phyloP scores from a whole-genome alignment of 805 yeast genomes.

The Wickerhamiella bombiphila region DNA sequence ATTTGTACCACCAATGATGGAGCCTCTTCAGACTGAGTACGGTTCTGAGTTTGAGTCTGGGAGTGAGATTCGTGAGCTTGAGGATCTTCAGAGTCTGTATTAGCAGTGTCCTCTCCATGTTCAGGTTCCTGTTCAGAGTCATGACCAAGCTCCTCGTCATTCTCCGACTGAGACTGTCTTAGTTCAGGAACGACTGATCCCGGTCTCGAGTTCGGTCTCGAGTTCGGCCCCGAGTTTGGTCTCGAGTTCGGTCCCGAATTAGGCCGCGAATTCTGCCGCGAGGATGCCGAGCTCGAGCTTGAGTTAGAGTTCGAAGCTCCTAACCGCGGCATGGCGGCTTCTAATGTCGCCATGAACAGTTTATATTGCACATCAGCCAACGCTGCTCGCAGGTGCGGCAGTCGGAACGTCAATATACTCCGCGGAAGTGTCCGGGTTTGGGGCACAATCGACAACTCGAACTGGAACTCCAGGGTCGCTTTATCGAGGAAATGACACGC shows the following conservation, averaged over 20 bases:
- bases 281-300: not conserved
- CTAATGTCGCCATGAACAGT: conserved; percentile 64
- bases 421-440: conserved; percentile 59
- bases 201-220: too few relatives aligned
- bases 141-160: too few relatives aligned
- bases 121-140: conserved; percentile 1
- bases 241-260: too few relatives aligned
- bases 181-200: too few relatives aligned
- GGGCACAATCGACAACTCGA: conserved; percentile 79
- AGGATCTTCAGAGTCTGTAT: not conserved
- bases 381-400: conserved; percentile 57
- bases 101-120: not conserved
- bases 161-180: too few relatives aligned
- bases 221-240: too few relatives aligned
- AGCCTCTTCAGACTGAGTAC: not conserved
- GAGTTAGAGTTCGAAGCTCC: conserved; percentile 5
- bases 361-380: conserved; percentile 85
- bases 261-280: not conserved
- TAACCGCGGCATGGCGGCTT: conserved; percentile 48
- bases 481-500: conserved; percentile 59
- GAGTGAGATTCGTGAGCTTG: not conserved
- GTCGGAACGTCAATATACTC: conserved; percentile 57
- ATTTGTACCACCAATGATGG: conserved; percentile 42
- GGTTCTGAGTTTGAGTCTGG: not conserved
- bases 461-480: conserved; percentile 52